Evolutionary conservation across 2,329 filamentous ascomycete genomes (phyloP).

Genomic region (Nothomitra cinnamomea): DNA sequence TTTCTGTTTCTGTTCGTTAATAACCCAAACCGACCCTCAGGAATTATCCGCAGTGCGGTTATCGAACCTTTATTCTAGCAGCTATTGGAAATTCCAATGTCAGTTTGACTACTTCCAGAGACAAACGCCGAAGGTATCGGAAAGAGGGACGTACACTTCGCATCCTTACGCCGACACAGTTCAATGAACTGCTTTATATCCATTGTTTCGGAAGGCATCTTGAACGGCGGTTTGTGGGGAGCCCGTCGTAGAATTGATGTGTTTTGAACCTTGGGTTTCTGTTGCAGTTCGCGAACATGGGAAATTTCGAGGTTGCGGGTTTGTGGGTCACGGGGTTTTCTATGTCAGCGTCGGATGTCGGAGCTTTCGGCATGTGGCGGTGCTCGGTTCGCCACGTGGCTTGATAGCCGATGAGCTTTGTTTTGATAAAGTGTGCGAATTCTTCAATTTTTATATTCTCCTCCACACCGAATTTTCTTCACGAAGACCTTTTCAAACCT

Average conservation of each 20-base stretch:
- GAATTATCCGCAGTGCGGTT: background rate
- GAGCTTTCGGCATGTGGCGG: background rate
- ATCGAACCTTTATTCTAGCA: constrained; percentile 2
- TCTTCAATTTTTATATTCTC: no score
- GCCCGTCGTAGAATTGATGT: background rate
- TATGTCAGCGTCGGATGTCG: background rate
- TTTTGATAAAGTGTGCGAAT: background rate
- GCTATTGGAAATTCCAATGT: background rate
- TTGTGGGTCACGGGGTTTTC: constrained; percentile 1
- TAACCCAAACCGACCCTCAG: background rate
- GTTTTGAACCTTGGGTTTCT: background rate
- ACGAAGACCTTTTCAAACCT: no score
- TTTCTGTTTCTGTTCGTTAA: constrained; percentile 41
- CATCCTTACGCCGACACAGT: constrained; percentile 99
- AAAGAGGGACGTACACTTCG: constrained; percentile 63
- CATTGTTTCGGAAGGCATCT: constrained; percentile 94
- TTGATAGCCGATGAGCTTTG: background rate
- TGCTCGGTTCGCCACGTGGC: background rate
- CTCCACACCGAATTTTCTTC: no score
- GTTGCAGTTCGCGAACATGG: background rate
- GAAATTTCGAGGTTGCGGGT: background rate
- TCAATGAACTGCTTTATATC: constrained; percentile 99
- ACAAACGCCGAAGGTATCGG: constrained; percentile 5
- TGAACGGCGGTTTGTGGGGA: constrained; percentile 34
- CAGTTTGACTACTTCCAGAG: no score